These are phyloP conservation scores for Chlorella vulgaris DNA, from an alignment of 139 green algal genomes.

Conservation along the genomic window DNA sequence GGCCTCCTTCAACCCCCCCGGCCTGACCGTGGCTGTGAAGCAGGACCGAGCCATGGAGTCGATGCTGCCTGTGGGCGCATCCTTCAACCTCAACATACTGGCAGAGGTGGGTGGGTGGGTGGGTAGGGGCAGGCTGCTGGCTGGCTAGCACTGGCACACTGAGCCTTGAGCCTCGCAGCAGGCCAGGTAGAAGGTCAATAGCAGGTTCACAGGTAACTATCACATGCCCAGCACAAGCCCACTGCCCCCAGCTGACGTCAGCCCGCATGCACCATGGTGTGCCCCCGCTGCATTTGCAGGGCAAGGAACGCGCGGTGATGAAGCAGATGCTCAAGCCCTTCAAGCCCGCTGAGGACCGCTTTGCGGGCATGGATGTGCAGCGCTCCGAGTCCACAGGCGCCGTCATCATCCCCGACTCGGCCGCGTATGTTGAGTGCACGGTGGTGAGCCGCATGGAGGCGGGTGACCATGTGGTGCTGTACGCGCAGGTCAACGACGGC, in stretches of 20 bases:
- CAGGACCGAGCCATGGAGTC: conserved; percentile 94
- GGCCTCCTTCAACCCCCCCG: conserved; percentile 41
- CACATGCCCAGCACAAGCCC: no score
- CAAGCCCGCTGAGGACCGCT: conserved; percentile 85
- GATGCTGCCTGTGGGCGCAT: conserved; percentile 71
- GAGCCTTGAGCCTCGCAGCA: no score
- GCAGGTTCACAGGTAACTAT: no score
- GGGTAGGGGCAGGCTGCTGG: background rate
- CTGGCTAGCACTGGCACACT: background rate
- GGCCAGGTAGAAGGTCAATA: no score
- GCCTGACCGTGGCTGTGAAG: conserved; percentile 90
- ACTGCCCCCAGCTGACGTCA: no score
- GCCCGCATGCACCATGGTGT: no score
- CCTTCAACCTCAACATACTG: conserved; percentile 91
- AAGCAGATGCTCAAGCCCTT: conserved; percentile 85
- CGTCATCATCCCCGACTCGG: conserved; percentile 35
- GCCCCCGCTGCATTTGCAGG: background rate
- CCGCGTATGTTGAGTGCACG: conserved; percentile 92
- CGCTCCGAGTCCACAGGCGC: conserved; percentile 1
- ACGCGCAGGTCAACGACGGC: conserved; percentile 80
- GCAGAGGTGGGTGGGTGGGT: conserved; percentile 66
- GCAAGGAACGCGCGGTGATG: conserved; percentile 49
- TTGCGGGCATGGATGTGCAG: conserved; percentile 67
- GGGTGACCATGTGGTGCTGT: conserved; percentile 96
- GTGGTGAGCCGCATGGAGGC: conserved; percentile 87